phyloP scores from a whole-genome alignment of 805 yeast genomes.

The Ogataea pilisensis region DNA sequence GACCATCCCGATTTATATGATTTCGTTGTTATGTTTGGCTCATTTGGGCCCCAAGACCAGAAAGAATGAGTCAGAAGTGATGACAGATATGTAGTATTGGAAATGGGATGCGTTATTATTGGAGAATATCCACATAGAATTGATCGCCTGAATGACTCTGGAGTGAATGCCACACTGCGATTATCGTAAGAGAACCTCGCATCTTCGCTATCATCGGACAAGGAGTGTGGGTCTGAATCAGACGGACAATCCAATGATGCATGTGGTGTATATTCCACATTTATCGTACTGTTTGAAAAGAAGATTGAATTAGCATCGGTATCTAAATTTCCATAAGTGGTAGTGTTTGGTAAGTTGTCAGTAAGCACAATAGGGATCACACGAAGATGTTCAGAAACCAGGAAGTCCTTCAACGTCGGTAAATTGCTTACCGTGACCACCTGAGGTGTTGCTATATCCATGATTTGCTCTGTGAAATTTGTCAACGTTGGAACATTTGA shows the following conservation, averaged over 20 bases:
- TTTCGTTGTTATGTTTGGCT: constrained; percentile 40
- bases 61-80: constrained; percentile 33
- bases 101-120: constrained; percentile 42
- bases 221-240: neutral
- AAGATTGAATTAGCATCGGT: constrained; percentile 11
- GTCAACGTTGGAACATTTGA: constrained; percentile 8
- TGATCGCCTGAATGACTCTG: constrained; percentile 33
- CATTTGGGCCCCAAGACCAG: constrained; percentile 74
- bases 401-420: constrained; percentile 33
- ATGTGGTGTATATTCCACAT: neutral
- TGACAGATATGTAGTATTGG: constrained; percentile 26
- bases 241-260: neutral
- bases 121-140: constrained; percentile 65
- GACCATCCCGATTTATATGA: neutral
- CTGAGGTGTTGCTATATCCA: constrained; percentile 2
- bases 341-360: constrained; percentile 22
- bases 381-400: constrained; percentile 33
- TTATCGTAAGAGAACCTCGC: constrained; percentile 34
- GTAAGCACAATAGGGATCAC: constrained; percentile 34
- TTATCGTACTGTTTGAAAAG: constrained; percentile 9
- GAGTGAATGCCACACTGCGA: constrained; percentile 34
- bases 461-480: constrained; percentile 8
- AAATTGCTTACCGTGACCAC: constrained; percentile 19
- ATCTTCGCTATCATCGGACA: neutral
- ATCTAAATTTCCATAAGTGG: constrained; percentile 27